Conservation (phyloP, 2,329 filamentous ascomycete genomes). For the Fusarium pseudonygamai region DNA sequence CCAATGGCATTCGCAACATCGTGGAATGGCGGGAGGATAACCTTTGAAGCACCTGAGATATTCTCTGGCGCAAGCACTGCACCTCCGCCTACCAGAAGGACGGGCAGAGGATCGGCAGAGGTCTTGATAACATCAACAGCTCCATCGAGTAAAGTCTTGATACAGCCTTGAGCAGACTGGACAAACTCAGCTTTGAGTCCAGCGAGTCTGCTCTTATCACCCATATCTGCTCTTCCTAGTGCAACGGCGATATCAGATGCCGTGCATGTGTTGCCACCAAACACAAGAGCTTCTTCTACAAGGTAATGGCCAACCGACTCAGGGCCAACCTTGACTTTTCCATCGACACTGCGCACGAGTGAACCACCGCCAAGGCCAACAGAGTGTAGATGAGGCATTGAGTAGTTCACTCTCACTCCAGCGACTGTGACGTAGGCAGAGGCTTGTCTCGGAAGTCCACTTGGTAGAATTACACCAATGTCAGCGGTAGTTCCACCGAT, state of each 20-base stretch:
- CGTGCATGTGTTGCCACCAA: not conserved
- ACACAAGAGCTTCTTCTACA: not conserved
- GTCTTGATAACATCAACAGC: constrained; percentile 13
- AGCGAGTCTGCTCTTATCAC: not conserved
- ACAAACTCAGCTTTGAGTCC: not conserved
- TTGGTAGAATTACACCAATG: constrained; percentile 55
- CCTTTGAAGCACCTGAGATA: constrained; percentile 46
- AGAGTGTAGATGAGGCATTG: constrained; percentile 13
- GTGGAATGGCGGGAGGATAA: constrained; percentile 43
- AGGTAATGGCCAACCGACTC: not conserved
- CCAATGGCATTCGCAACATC: constrained; percentile 61
- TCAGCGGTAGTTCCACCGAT: constrained; percentile 65
- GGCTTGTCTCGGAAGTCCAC: constrained; percentile 3
- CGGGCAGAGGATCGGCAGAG: not conserved
- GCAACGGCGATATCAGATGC: constrained; percentile 7
- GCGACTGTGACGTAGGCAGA: constrained; percentile 3
- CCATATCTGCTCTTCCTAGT: not conserved
- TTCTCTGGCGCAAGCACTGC: constrained; percentile 53
- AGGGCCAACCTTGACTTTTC: not conserved
- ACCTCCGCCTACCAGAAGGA: constrained; percentile 52
- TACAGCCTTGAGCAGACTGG: not conserved
- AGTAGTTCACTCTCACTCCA: constrained; percentile 17
- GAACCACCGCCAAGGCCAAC: constrained; percentile 45
- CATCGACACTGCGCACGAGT: not conserved
- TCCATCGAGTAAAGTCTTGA: not conserved